Base-by-base conservation (phyloP, 2,329 filamentous ascomycete species). In the Fragosphaeria purpurea region DNA sequence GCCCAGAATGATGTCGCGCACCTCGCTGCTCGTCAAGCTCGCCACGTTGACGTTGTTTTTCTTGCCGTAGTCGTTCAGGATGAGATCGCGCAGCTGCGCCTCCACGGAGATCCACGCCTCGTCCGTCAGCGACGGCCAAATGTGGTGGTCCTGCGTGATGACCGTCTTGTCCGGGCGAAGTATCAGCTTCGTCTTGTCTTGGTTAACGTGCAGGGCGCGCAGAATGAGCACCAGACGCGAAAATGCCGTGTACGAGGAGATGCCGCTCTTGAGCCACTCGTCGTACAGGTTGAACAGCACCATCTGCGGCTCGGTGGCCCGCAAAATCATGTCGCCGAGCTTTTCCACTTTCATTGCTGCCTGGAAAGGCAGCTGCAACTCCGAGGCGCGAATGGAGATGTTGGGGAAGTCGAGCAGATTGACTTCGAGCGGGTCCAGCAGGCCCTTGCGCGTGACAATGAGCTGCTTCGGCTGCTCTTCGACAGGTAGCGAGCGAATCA, bases 51-150 rank as follows among this genome's bases (percentile, higher is more conserved):
- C 93, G 60, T 97, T 98, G 75, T 98, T 98, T 79, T 98, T 98
- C 80, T 97, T 98, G 64, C 93, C 93, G 65, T 98, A 98, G 65
- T 98, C 93, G 59, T 97, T 96, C 59, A 98, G 66, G 61, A 98
- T 98, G 57, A 98, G 73, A 73, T 98, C 93, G 66, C 93, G 85
- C 41, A 98, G 74, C 64, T 95, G 88, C 44, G 89, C 89, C 75
- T 98, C 93, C n/a, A 98, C 88, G 79, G 96, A 96, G 70, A 98
- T 93, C 93, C 93, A 98, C 56, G 95, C 90, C 60, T 98, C 93
- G 57, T 98, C 93, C 0, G 87, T 84, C 50, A 98, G 72, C 0
- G 88, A 85, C 1, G 93, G 93, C 93, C 93, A 98, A 64, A 98
- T 98, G 66, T 98, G 93, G 70, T 98, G 93, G 63, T 97, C 90